Conservation (phyloP, 2,329 filamentous ascomycete species). For the Seiridium unicorne region DNA sequence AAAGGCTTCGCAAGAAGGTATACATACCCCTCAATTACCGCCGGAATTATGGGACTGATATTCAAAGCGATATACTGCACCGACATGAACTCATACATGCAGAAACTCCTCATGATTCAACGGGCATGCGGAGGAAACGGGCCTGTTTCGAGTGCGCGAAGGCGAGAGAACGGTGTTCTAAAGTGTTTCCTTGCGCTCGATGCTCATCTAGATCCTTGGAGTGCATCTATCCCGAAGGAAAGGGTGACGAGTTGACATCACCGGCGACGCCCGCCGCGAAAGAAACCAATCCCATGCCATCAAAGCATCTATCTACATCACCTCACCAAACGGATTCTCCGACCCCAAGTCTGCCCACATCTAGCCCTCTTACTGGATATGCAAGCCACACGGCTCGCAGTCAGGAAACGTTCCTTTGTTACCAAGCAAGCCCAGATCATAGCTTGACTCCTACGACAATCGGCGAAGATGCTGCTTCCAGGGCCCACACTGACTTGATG, state of each 20-base stretch:
- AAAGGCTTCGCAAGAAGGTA: conserved; percentile 29
- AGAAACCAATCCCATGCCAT: not conserved
- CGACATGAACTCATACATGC: conserved; percentile 10
- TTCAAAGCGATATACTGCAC: not conserved
- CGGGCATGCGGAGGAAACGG: conserved; percentile 19
- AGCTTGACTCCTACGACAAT: too few species aligned
- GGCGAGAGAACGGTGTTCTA: conserved; percentile 24
- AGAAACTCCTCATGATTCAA: conserved; percentile 15
- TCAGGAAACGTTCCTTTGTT: too few species aligned
- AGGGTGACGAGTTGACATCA: not conserved
- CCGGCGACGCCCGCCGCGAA: not conserved
- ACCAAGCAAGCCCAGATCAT: too few species aligned
- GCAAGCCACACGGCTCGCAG: too few species aligned
- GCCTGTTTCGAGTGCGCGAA: conserved; percentile 26
- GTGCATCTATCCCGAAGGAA: conserved; percentile 21
- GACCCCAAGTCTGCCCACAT: not conserved
- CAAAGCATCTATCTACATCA: not conserved
- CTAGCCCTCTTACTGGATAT: not conserved
- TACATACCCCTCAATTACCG: conserved; percentile 6
- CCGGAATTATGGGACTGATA: not conserved
- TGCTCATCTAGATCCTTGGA: conserved; percentile 21
- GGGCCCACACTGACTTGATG: too few species aligned
- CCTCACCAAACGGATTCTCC: not conserved
- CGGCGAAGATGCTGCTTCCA: too few species aligned
- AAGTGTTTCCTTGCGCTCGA: conserved; percentile 23